phyloP scores from a whole-genome alignment of 306 rosid species.

The Malus asiatica region DNA sequence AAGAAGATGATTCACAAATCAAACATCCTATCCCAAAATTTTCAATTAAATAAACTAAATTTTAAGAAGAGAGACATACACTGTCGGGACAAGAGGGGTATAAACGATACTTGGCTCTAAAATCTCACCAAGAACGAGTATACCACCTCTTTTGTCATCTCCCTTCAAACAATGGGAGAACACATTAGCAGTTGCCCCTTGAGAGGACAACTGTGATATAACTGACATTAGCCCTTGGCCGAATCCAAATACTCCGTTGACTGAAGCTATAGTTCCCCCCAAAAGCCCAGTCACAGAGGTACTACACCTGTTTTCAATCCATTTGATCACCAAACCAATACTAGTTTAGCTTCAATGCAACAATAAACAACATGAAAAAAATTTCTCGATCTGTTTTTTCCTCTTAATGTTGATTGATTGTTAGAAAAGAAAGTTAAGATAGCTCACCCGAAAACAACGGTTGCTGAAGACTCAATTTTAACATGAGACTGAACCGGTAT shows the following conservation, averaged over 20 bases:
- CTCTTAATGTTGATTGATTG: too few species aligned
- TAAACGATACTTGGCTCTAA: conserved; percentile 83
- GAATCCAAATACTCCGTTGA: conserved; percentile 91
- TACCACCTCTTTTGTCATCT: conserved; percentile 83
- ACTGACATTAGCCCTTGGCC: conserved; percentile 82
- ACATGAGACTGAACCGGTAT: conserved; percentile 51
- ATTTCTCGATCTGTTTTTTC: too few species aligned
- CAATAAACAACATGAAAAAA: conserved; percentile 3
- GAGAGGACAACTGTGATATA: conserved; percentile 73
- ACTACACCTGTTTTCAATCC: conserved; percentile 56
- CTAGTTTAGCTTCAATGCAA: background rate
- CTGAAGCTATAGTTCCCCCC: conserved; percentile 59
- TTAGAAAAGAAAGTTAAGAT: too few species aligned
- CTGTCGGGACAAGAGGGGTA: conserved; percentile 85
- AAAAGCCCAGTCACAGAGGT: conserved; percentile 69
- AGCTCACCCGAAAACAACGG: conserved; percentile 80
- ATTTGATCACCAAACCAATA: conserved; percentile 22
- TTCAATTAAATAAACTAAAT: background rate
- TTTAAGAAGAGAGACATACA: conserved; percentile 55
- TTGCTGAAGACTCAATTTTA: conserved; percentile 55
- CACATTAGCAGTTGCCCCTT: conserved; percentile 65
- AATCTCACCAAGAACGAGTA: conserved; percentile 93
- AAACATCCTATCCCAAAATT: background rate
- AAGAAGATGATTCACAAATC: background rate
- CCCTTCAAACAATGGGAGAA: conserved; percentile 92